phyloP scores from a whole-genome alignment of 139 green algal species.

The Tetradesmus lagerheimii region DNA sequence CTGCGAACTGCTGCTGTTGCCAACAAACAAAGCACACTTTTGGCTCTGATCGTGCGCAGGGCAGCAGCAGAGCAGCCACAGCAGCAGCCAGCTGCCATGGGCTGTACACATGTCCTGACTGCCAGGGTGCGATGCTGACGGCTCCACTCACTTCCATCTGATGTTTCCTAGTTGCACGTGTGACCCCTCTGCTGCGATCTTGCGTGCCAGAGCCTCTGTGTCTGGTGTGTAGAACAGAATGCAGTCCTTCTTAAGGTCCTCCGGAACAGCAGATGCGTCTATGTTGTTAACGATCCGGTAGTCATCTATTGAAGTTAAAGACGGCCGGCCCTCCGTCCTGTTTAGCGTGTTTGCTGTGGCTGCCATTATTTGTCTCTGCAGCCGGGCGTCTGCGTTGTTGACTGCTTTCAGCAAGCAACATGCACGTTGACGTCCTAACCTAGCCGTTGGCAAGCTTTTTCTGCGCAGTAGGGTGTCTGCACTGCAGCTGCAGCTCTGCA shows the following conservation, averaged over 20 bases:
- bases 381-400: neutral
- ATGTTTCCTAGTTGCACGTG: constrained; percentile 88
- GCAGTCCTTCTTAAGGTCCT: constrained; percentile 77
- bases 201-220: constrained; percentile 80
- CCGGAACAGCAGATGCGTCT: constrained; percentile 46
- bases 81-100: neutral
- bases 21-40: too few species aligned
- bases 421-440: neutral
- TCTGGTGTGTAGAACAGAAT: constrained; percentile 94
- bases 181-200: constrained; percentile 74
- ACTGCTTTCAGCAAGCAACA: neutral
- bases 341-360: neutral
- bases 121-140: neutral
- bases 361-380: constrained; percentile 24
- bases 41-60: neutral
- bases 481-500: neutral
- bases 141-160: constrained; percentile 80
- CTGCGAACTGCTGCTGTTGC: neutral
- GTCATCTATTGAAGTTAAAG: constrained; percentile 47
- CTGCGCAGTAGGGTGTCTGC: neutral
- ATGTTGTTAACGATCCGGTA: constrained; percentile 65
- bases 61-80: neutral
- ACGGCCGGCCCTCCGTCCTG: neutral
- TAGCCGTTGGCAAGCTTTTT: neutral
- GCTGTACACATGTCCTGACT: neutral